Evolutionary conservation across 306 rosid genomes (phyloP).

Genomic region (Pueraria montana): DNA sequence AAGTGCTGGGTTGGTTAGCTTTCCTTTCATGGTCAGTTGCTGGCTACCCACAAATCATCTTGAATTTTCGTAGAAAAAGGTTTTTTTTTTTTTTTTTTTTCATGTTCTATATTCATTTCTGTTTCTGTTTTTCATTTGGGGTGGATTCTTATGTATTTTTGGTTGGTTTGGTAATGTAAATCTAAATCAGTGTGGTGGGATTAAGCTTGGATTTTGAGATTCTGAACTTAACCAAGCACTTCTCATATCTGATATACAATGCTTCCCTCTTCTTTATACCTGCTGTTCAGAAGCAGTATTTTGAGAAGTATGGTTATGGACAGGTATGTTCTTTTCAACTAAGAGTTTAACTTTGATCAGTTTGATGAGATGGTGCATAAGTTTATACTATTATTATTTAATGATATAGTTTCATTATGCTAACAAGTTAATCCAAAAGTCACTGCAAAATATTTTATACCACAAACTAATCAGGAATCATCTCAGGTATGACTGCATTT

Average conservation of each 20-base stretch:
- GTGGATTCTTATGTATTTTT: background rate
- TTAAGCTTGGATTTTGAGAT: constrained; percentile 80
- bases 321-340: constrained; percentile 57
- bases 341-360: background rate
- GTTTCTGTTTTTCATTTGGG: background rate
- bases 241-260: constrained; percentile 83
- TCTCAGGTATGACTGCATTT: background rate
- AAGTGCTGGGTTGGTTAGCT: constrained; percentile 78
- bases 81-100: background rate
- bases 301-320: constrained; percentile 66
- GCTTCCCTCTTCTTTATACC: constrained; percentile 85
- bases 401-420: background rate
- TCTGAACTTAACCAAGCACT: constrained; percentile 74
- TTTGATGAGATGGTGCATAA: background rate
- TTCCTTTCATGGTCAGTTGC: constrained; percentile 68
- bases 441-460: background rate
- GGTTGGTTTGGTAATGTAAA: background rate
- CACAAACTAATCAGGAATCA: background rate
- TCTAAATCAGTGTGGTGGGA: constrained; percentile 78
- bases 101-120: background rate
- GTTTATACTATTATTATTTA: background rate
- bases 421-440: background rate
- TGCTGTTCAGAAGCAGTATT: constrained; percentile 73
- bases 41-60: constrained; percentile 78
- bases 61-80: constrained; percentile 89